A percentile compares a stretch with the other conserved stretches of the same genome.
phyloP scores from a whole-genome alignment of 257 asterid species.

The Jacaranda copaia region DNA sequence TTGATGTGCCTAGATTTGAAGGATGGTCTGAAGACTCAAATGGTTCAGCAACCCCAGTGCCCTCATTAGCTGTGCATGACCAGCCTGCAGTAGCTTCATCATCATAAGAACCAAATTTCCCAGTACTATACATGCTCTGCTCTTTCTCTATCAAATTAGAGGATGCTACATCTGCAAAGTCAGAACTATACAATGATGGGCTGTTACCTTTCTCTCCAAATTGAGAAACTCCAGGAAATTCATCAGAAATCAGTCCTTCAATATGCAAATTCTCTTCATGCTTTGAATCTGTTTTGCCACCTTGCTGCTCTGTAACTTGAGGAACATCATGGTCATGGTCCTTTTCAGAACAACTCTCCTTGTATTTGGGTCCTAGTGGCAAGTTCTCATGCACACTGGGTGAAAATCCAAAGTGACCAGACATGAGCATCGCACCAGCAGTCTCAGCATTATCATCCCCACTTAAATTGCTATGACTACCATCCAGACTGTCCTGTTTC shows the following conservation, averaged over 20 bases:
- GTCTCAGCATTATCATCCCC: slow-evolving; percentile 39
- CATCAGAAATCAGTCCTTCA: slow-evolving; percentile 51
- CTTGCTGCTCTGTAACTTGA: slow-evolving; percentile 43
- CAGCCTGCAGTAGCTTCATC: slow-evolving; percentile 43
- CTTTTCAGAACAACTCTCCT: slow-evolving; percentile 44
- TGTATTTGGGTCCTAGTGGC: slow-evolving; percentile 44
- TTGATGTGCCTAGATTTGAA: slow-evolving; percentile 35
- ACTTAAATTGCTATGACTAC: slow-evolving; percentile 17
- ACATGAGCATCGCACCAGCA: slow-evolving; percentile 51
- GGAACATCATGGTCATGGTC: slow-evolving; percentile 35
- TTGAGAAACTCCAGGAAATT: slow-evolving; percentile 45
- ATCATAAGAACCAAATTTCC: slow-evolving; percentile 44
- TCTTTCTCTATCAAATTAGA: slow-evolving; percentile 52
- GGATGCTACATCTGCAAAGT: slow-evolving; percentile 46
- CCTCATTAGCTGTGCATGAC: slow-evolving; percentile 43
- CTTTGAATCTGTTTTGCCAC: slow-evolving; percentile 45
- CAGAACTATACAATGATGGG: slow-evolving; percentile 46
- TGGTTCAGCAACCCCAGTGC: slow-evolving; percentile 33
- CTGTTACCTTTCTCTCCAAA: slow-evolving; percentile 47
- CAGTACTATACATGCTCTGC: slow-evolving; percentile 46
- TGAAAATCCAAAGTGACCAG: slow-evolving; percentile 52
- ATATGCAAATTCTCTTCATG: slow-evolving; percentile 45
- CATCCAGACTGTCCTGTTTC: slow-evolving; percentile 37
- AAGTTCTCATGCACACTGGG: slow-evolving; percentile 49
- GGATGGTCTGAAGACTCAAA: slow-evolving; percentile 47